A percentile compares a stretch with the other conserved stretches of the same genome.
These are phyloP conservation scores for Yamadazyma blattariae DNA, from an alignment of 1,139 yeast species.

Conservation along the genomic window DNA sequence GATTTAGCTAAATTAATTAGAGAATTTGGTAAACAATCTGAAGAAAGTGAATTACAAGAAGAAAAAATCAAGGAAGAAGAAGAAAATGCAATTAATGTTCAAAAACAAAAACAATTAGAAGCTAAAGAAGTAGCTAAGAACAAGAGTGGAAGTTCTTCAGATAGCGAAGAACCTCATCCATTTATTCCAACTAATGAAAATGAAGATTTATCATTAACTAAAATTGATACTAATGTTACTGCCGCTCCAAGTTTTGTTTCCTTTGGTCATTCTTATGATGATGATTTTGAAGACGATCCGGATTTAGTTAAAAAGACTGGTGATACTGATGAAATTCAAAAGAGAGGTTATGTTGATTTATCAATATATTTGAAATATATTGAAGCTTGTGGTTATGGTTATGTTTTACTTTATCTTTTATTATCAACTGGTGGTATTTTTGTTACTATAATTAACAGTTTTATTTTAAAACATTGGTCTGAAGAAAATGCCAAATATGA, in stretches of 20 bases:
- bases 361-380: constrained; percentile 30
- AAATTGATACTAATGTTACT: constrained; percentile 10
- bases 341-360: constrained; percentile 33
- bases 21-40: constrained; percentile 23
- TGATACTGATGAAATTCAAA: constrained; percentile 26
- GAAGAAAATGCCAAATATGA: constrained; percentile 28
- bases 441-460: constrained; percentile 26
- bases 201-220: constrained; percentile 7
- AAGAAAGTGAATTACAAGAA: constrained; percentile 12
- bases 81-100: constrained; percentile 1
- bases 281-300: constrained; percentile 17
- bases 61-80: constrained; percentile 9
- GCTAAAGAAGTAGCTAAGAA: not conserved
- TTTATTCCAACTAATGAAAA: constrained; percentile 8
- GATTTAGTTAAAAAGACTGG: constrained; percentile 20
- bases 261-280: constrained; percentile 19
- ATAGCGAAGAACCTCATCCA: constrained; percentile 7
- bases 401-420: constrained; percentile 23
- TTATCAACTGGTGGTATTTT: constrained; percentile 20
- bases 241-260: constrained; percentile 22
- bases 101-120: constrained; percentile 2
- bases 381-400: constrained; percentile 32
- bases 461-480: constrained; percentile 38
- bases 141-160: constrained; percentile 1
- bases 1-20: constrained; percentile 23